These are phyloP conservation scores for Thielaviopsis punctulata DNA, from an alignment of 2,329 filamentous ascomycete species.

Conservation along the genomic window DNA sequence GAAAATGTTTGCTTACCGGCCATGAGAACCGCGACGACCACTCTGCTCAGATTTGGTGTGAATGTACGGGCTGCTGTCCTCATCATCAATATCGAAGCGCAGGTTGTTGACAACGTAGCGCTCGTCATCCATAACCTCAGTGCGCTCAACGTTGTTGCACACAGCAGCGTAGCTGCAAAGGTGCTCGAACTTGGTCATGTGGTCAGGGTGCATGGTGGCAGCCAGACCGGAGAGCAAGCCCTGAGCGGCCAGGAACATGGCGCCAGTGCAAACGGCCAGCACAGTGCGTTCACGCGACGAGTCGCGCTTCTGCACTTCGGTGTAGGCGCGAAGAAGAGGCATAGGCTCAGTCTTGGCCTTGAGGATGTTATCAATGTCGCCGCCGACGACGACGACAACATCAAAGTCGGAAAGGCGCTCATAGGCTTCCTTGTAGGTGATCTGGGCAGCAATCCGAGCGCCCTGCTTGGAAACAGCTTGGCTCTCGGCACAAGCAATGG, in stretches of 20 bases:
- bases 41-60: constrained; percentile 42
- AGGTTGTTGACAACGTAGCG: constrained; percentile 86
- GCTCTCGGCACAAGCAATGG: constrained; percentile 34
- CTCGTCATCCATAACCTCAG: constrained; percentile 64
- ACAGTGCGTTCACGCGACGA: constrained; percentile 66
- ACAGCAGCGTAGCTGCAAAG: constrained; percentile 58
- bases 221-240: constrained; percentile 64
- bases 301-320: constrained; percentile 64
- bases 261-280: constrained; percentile 63
- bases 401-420: constrained; percentile 60
- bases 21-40: constrained; percentile 42
- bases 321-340: constrained; percentile 55
- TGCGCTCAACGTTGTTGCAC: constrained; percentile 55
- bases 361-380: constrained; percentile 45
- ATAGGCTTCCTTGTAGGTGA: constrained; percentile 63
- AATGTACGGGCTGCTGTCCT: constrained; percentile 72
- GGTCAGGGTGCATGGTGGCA: constrained; percentile 70
- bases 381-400: constrained; percentile 61
- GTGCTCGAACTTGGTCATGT: constrained; percentile 64
- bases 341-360: constrained; percentile 53
- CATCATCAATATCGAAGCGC: constrained; percentile 66
- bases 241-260: constrained; percentile 58
- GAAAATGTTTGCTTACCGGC: constrained; percentile 29
- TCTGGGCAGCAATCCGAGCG: constrained; percentile 53
- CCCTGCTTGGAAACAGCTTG: constrained; percentile 44